Base-by-base conservation (phyloP, 257 asterid species). In the Pogostemon cablin region DNA sequence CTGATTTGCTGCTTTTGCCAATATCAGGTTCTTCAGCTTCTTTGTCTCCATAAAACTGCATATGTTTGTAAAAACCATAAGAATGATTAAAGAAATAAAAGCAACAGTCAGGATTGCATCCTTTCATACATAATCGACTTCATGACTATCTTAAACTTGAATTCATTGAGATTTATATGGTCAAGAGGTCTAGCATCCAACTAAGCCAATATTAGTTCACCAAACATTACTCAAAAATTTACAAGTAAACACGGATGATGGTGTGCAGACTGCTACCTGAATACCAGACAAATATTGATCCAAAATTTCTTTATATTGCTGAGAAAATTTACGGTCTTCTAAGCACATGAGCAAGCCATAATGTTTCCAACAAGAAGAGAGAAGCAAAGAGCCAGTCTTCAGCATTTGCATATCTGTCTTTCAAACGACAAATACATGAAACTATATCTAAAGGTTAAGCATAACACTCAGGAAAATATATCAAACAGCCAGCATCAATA, bases 341-440 rank as follows among this genome's bases (percentile, higher is more conserved):
- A 90, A 68, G 79, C 62, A 88, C 81, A 85, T 72, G 53, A 93
- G 90, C 85, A 83, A 66, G 69, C 97, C 96, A 38, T 93, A 90
- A 82, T 93, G 96, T 79, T 90, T 93, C 98, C 98, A 93, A 85
- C 97, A 93, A 65, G 98, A 90, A 57, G 93, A 85, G 65, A 93
- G 85, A 71, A 93, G 95, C 79, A 88, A 73, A 7, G 86, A 80
- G 72, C 92, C 95, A 49, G 89, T 84, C 78, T 85, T 87, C 79
- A 72, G 71, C 81, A 81, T 70, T 73, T 81, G 82, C 79, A 59
- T 65, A 60, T 88, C 96, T 90, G 90, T 65, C 84, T 81, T 81
- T 57, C 75, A 52, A 46, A 70, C 69, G 44, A 60, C 69, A 49
- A 60, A 73, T 61, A 57, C 42, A 72, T 70, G 76, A 76, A 49